Base-by-base conservation (phyloP, 2,329 filamentous ascomycete genomes). In the Fusarium citri region DNA sequence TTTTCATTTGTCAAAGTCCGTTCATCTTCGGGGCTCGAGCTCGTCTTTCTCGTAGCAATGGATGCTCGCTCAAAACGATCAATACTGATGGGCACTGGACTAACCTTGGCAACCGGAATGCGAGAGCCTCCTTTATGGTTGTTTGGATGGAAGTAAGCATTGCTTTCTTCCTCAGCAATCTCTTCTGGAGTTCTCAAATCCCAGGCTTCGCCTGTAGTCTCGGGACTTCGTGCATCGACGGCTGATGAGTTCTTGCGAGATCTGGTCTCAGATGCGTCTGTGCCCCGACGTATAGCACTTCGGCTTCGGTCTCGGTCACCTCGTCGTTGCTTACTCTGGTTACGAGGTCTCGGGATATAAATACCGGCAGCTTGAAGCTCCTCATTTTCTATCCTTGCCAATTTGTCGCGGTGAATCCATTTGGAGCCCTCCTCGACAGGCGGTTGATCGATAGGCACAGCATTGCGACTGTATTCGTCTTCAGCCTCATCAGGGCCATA, bases 401-500 rank as follows among this genome's bases (percentile, higher is more conserved):
- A 82, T 80, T 95, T 95, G 80, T 96, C 93, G 59, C 93, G 85
- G 76, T 96, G 93, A 73, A 96, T 95, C 93, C 93, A 96, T 78
- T 93, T 91, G 31, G 89, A 92, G 65, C 88, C 85, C 65, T 91
- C 89, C 34, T 84, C 81, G 34, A 84, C 81, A 11, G 71, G 71
- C 14, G 75, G 74, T 57, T 77, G 54, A 34, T 78, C 75, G 11
- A 73, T 62, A 26, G 74, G 73, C 18, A 74, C 67, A 74, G 77
- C 42, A 56, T 66, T 43, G 69, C 74, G 68, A 55, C 72, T 71
- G 50, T 73, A 64, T 30, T 76, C 66, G 28, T 80, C 75, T 10
- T 68, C 67, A 10, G 68, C 66, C 47, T 71, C 67, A 14, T 72
- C 73, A 42, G 71, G 42, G 47, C 53, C 62, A 30, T 60, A 63